These are phyloP conservation scores for Chlamydomonas sphaeroides DNA, from an alignment of 139 green algal genomes.

Conservation along the genomic window DNA sequence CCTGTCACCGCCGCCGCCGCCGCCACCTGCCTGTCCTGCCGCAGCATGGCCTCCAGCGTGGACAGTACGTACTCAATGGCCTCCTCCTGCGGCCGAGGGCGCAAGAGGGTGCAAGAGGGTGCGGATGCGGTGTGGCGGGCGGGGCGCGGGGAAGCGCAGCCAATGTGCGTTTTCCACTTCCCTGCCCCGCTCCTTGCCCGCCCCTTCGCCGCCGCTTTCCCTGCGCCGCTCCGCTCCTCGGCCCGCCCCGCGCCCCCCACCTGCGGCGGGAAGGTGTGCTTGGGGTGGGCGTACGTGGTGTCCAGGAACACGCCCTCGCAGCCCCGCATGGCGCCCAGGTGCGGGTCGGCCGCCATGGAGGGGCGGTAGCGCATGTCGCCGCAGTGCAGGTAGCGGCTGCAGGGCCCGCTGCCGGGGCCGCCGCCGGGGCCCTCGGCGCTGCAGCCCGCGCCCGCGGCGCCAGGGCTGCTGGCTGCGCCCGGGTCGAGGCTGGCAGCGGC, in stretches of 20 bases:
- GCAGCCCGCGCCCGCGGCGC: not conserved
- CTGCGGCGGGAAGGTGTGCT: slow-evolving; percentile 77
- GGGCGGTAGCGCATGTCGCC: slow-evolving; percentile 81
- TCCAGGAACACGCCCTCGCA: slow-evolving; percentile 80
- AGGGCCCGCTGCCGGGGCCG: not conserved
- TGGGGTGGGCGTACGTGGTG: slow-evolving; percentile 86
- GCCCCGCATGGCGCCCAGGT: slow-evolving; percentile 61
- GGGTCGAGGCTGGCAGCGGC: too few species aligned
- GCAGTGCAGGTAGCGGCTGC: slow-evolving; percentile 70
- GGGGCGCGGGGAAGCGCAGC: too few species aligned
- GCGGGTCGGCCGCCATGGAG: slow-evolving; percentile 54
- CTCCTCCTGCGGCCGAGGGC: slow-evolving; percentile 22
- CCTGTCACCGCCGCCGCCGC: not conserved
- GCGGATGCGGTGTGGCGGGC: too few species aligned
- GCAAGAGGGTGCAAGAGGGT: too few species aligned
- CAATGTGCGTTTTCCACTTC: too few species aligned
- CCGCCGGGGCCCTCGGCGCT: not conserved
- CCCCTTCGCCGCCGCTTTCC: too few species aligned
- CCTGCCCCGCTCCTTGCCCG: too few species aligned
- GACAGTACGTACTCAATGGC: slow-evolving; percentile 65
- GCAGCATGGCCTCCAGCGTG: slow-evolving; percentile 57
- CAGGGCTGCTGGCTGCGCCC: too few species aligned
- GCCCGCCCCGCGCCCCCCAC: slow-evolving; percentile 19
- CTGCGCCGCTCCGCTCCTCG: too few species aligned
- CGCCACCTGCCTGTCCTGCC: not conserved